These are phyloP conservation scores for Balakata baccata DNA, from an alignment of 345 rosid species.

Conservation along the genomic window DNA sequence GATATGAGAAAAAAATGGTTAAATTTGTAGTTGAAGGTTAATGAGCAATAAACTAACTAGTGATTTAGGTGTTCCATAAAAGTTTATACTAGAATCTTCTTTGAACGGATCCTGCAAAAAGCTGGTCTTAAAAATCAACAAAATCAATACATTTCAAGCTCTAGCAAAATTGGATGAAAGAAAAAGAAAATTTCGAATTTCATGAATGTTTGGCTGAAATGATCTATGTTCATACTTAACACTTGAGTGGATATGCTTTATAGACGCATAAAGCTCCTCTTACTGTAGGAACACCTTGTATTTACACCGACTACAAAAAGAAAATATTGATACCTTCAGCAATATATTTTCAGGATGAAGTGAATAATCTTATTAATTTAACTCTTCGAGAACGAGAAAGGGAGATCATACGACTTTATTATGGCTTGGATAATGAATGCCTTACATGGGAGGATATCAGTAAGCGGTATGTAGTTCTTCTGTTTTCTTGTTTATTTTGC, in stretches of 20 bases:
- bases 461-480: constrained; percentile 61
- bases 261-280: neutral
- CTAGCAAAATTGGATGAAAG: too few relatives aligned
- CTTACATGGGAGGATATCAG: constrained; percentile 99
- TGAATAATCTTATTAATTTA: constrained; percentile 55
- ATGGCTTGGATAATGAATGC: constrained; percentile 71
- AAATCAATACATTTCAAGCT: too few relatives aligned
- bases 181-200: too few relatives aligned
- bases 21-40: neutral
- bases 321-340: neutral
- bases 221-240: neutral
- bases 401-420: constrained; percentile 80
- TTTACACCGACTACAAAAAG: neutral
- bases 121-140: too few relatives aligned
- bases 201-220: too few relatives aligned
- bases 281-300: neutral
- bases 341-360: constrained; percentile 66
- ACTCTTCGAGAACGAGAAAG: constrained; percentile 67
- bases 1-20: neutral
- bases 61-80: too few relatives aligned
- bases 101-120: too few relatives aligned
- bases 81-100: too few relatives aligned
- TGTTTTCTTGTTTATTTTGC: too few relatives aligned
- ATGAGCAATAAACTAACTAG: neutral
- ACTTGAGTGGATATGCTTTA: neutral